Percentiles rank a stretch among this genome's conserved stretches.
Conservation (phyloP, 371 early-diverging fungal species). For the Mortierella sp. region DNA sequence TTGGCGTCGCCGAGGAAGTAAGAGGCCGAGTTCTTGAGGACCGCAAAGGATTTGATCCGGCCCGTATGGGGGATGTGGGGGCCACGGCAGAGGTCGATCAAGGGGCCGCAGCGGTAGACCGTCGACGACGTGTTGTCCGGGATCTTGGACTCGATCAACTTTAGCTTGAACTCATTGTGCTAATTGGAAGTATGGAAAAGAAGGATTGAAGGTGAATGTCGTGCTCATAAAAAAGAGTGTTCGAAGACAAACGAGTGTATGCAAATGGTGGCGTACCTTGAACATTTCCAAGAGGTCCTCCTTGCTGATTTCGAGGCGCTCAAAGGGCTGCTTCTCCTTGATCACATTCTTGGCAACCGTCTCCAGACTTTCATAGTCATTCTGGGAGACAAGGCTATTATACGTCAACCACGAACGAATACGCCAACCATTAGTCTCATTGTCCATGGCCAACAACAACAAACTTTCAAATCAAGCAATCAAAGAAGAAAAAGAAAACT, state of each 20-base stretch:
- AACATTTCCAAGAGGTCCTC: conserved; percentile 97
- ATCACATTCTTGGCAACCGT: conserved; percentile 86
- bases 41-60: conserved; percentile 94
- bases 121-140: conserved; percentile 95
- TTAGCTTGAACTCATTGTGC: conserved; percentile 96
- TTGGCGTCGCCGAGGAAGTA: conserved; percentile 98
- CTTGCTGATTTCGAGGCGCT: conserved; percentile 92
- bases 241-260: not conserved
- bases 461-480: not conserved
- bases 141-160: conserved; percentile 93
- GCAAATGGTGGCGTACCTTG: conserved; percentile 58
- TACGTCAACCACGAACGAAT: not conserved
- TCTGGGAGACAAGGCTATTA: conserved; percentile 78
- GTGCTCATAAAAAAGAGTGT: not conserved
- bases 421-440: not conserved
- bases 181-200: not conserved
- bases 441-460: not conserved
- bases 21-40: conserved; percentile 98
- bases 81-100: conserved; percentile 99
- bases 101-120: conserved; percentile 98
- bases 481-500: not conserved
- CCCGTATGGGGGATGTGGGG: conserved; percentile 99
- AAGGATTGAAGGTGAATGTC: not conserved
- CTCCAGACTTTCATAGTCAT: conserved; percentile 92
- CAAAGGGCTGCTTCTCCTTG: conserved; percentile 98